These are phyloP conservation scores for Candida chilensis DNA, from an alignment of 805 yeast genomes.

Conservation along the genomic window DNA sequence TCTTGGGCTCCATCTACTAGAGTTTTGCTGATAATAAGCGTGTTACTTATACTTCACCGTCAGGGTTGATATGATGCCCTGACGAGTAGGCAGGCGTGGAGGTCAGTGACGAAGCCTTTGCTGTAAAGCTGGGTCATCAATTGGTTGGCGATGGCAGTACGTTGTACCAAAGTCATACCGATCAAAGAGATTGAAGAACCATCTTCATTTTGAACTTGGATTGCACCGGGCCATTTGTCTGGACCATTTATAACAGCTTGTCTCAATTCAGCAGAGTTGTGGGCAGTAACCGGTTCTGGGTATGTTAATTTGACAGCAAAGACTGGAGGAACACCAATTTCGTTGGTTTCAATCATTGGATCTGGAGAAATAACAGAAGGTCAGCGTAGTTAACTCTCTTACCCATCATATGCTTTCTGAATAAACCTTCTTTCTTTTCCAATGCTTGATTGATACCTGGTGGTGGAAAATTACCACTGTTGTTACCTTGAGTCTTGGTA, in stretches of 20 bases:
- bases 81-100: constrained; percentile 33
- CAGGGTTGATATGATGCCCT: constrained; percentile 24
- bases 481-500: constrained; percentile 72
- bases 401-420: constrained; percentile 99
- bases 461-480: constrained; percentile 59
- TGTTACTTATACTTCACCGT: constrained; percentile 30
- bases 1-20: too few species aligned
- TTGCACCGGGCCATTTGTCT: constrained; percentile 97
- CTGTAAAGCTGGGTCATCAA: constrained; percentile 42
- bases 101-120: constrained; percentile 30
- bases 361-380: constrained; percentile 97
- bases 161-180: constrained; percentile 88
- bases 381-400: constrained; percentile 99
- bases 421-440: constrained; percentile 97
- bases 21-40: too few species aligned
- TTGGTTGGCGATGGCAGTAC: constrained; percentile 93
- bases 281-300: constrained; percentile 95
- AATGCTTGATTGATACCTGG: constrained; percentile 98
- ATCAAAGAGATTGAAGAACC: constrained; percentile 74
- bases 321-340: constrained; percentile 98
- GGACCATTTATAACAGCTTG: constrained; percentile 98
- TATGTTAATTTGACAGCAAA: constrained; percentile 92
- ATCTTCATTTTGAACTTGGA: constrained; percentile 92
- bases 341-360: constrained; percentile 95
- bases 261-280: constrained; percentile 83